Base-by-base conservation (phyloP, 1,284 basidiomycete species). In the Gomphus sp. region DNA sequence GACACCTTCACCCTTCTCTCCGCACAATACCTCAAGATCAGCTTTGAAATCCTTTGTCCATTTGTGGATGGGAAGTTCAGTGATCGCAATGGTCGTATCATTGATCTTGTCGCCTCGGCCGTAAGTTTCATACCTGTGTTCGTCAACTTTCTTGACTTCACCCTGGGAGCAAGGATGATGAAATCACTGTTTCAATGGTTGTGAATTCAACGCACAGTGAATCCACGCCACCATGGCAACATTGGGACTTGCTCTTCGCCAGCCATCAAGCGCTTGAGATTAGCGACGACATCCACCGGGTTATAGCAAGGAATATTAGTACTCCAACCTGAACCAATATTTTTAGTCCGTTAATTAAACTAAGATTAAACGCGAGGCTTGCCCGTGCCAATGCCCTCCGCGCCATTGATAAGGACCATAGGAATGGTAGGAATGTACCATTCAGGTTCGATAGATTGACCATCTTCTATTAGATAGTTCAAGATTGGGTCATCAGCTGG, bases 381-480 rank as follows among this genome's bases (percentile, higher is more conserved):
- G 86, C 91, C 94, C 55, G 97, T 99, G 57, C 97, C 97, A 67
- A 99, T 99, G 76, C 97, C 97, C 66, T 98, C 95, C 14, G 91
- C 87, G 14, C 97, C 97, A 67, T 99, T 99, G 69, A 99, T 74
- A 49, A 99, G 79, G 0, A 98, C 80, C 72, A 97, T 79, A 0
- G 97, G 97, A 0, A 98, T 68, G 22, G 94, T 76, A 16, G 97
- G 96, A 72, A 98, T 80, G 70, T 97, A 99, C 76, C 86, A 98
- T 67, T 95, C 92, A 0, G 97, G 97, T 72, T 99, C 97, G 64
- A 99, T 93, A 58, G 76, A 71, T 61, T 83, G 77, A 33, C 92
- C 93, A 60, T 99, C 97, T 58, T 99, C 97, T 66, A 84, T 87
- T 64, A 93, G 81, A 67, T 88, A 87, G 33, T 81, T 89, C 64